Evolutionary conservation across 129 eudicot genomes (phyloP).

Genomic region (Solidago caesia): DNA sequence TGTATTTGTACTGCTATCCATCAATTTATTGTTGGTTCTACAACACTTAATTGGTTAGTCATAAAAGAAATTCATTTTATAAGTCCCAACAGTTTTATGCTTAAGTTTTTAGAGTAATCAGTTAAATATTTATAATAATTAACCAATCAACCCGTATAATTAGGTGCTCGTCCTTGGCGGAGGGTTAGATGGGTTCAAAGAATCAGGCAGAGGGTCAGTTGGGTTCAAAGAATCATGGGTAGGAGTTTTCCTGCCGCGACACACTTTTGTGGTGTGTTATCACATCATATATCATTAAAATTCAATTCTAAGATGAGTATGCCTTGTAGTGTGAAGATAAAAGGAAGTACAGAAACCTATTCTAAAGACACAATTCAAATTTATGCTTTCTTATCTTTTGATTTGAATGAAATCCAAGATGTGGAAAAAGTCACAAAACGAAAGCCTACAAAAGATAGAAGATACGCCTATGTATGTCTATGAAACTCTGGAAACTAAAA

Average conservation of each 20-base stretch:
- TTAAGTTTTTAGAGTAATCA: too few relatives aligned
- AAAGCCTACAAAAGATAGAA: not conserved
- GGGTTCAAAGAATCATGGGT: too few relatives aligned
- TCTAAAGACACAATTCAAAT: slow-evolving; percentile 29
- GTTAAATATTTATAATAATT: too few relatives aligned
- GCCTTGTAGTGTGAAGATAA: not conserved
- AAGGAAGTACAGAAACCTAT: slow-evolving; percentile 16
- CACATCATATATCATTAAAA: not conserved
- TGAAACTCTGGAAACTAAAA: not conserved
- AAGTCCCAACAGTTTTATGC: too few relatives aligned
- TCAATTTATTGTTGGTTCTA: not conserved
- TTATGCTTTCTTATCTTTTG: slow-evolving; percentile 13
- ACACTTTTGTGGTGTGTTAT: not conserved
- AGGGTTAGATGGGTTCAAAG: too few relatives aligned
- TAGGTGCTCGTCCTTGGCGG: too few relatives aligned
- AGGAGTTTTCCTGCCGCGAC: too few relatives aligned
- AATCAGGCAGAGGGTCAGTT: too few relatives aligned
- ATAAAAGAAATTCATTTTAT: too few relatives aligned
- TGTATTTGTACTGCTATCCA: slow-evolving; percentile 1
- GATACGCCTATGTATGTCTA: not conserved
- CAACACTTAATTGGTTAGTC: not conserved
- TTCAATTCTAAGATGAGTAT: not conserved
- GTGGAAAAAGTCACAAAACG: slow-evolving; percentile 1
- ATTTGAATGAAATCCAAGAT: slow-evolving; percentile 17
- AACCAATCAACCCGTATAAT: too few relatives aligned